phyloP scores from a whole-genome alignment of 148 eudicot genomes.

The Vaccinium myrtillus region DNA sequence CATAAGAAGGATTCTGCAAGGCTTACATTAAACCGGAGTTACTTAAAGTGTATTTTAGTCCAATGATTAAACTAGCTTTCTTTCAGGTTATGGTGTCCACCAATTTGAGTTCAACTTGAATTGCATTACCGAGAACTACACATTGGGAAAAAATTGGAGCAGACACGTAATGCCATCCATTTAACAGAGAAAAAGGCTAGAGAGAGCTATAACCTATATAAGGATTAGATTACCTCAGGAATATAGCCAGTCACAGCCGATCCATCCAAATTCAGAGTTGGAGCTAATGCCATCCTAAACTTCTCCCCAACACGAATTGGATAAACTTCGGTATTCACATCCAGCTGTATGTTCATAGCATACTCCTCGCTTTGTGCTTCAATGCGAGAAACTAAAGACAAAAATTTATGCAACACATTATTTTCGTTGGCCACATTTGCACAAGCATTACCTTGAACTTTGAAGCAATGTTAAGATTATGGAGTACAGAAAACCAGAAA shows the following conservation, averaged over 20 bases:
- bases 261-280: conserved; percentile 84
- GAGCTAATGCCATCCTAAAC: conserved; percentile 71
- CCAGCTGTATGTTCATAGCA: conserved; percentile 71
- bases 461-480: neutral
- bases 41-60: neutral
- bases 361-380: conserved; percentile 82
- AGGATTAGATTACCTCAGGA: conserved; percentile 54
- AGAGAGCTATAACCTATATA: neutral
- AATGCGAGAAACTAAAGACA: conserved; percentile 62
- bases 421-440: neutral
- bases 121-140: neutral
- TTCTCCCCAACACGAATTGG: conserved; percentile 70
- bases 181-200: neutral
- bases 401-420: neutral
- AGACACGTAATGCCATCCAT: neutral
- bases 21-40: neutral
- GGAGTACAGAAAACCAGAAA: neutral
- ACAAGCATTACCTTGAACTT: neutral
- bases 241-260: conserved; percentile 78
- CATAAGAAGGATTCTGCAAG: neutral
- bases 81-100: neutral
- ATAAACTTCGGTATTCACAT: conserved; percentile 79
- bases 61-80: neutral
- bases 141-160: neutral
- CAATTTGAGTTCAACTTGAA: neutral